Evolutionary conservation across 768 basidiomycete genomes (phyloP).

Genomic region (Russula sp.): DNA sequence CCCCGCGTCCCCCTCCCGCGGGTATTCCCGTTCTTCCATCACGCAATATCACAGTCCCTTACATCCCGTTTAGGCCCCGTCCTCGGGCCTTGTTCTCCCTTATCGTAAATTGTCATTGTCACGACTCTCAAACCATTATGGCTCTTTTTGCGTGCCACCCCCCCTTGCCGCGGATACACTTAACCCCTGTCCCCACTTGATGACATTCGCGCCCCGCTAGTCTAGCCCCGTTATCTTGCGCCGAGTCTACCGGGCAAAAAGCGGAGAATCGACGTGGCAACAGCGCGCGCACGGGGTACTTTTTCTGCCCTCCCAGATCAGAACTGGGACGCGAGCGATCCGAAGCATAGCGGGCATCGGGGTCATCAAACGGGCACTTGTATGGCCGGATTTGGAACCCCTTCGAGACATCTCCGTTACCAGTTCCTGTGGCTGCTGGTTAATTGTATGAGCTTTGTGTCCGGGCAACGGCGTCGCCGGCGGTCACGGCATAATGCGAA

Average conservation of each 20-base stretch:
- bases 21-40: conserved; percentile 14
- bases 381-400: background rate
- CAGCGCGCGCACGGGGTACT: background rate
- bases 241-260: background rate
- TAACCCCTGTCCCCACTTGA: conserved; percentile 1
- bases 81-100: conserved; percentile 2
- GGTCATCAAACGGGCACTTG: background rate
- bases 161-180: background rate
- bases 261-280: conserved; percentile 17
- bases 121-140: background rate
- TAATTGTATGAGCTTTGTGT: background rate
- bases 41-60: background rate
- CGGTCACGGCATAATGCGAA: background rate
- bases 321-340: conserved; percentile 2
- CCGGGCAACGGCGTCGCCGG: background rate
- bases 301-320: background rate
- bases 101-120: background rate
- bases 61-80: background rate
- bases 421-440: background rate
- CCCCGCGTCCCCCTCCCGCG: conserved; percentile 19
- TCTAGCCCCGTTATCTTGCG: background rate
- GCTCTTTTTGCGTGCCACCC: background rate
- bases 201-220: background rate
- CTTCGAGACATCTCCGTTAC: background rate
- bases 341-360: background rate